These are phyloP conservation scores for Starmerella gropengiesseri DNA, from an alignment of 805 yeast species.

Conservation along the genomic window DNA sequence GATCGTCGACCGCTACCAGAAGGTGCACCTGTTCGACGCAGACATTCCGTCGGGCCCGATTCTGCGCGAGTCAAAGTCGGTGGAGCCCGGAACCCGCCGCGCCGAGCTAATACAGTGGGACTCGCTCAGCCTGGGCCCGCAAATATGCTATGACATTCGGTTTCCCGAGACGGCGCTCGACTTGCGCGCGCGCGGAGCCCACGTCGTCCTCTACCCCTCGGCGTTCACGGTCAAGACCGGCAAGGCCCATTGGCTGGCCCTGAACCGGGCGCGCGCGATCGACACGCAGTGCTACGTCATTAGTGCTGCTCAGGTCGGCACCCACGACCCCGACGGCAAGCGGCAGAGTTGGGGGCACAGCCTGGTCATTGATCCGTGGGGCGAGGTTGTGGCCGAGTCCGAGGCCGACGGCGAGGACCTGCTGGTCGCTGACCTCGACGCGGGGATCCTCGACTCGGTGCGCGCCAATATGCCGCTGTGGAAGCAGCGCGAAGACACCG, in stretches of 20 bases:
- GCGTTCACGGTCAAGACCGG: conserved; percentile 93
- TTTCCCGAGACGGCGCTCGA: conserved; percentile 62
- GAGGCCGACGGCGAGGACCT: conserved; percentile 73
- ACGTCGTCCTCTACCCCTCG: conserved; percentile 70
- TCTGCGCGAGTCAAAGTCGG: conserved; percentile 63
- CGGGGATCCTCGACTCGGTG: conserved; percentile 42
- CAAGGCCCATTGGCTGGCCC: conserved; percentile 72
- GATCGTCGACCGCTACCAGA: conserved; percentile 61
- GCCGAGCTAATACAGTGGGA: conserved; percentile 46
- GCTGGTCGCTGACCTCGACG: conserved; percentile 62
- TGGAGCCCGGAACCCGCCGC: conserved; percentile 78
- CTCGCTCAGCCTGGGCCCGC: conserved; percentile 67
- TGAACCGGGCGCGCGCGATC: conserved; percentile 76
- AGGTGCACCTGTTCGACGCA: conserved; percentile 83
- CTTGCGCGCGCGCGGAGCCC: conserved; percentile 58
- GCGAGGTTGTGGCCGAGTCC: conserved; percentile 63
- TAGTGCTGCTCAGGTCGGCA: conserved; percentile 82
- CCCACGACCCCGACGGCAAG: conserved; percentile 53
- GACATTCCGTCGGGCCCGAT: conserved; percentile 72
- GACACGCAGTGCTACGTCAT: conserved; percentile 80
- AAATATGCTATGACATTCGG: conserved; percentile 83
- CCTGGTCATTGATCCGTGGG: conserved; percentile 87
- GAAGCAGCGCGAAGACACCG: conserved; percentile 38
- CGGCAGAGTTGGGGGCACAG: conserved; percentile 82
- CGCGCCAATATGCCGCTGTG: conserved; percentile 61